Evolutionary conservation across 176 grass and related monocot genomes (phyloP).

Genomic region (Oryza glumipatula): DNA sequence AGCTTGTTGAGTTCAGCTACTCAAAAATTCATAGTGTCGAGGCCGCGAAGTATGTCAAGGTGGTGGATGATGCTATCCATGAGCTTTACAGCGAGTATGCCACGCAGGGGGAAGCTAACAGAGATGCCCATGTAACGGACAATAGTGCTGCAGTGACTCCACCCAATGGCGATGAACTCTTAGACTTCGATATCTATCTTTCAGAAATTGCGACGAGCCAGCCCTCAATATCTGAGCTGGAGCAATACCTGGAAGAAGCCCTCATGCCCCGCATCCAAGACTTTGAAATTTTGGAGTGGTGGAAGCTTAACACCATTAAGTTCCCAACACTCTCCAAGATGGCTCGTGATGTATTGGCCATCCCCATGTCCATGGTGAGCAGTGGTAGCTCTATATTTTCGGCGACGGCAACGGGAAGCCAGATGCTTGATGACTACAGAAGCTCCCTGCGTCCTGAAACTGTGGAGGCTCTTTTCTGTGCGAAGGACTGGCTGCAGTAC

Average conservation of each 20-base stretch:
- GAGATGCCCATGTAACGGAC: constrained; percentile 26
- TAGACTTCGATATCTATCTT: constrained; percentile 85
- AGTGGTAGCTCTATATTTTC: constrained; percentile 65
- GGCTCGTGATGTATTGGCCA: constrained; percentile 74
- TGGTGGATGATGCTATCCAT: constrained; percentile 65
- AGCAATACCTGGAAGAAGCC: constrained; percentile 83
- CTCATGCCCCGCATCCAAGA: constrained; percentile 70
- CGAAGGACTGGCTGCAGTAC: constrained; percentile 82
- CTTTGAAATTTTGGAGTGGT: constrained; percentile 84
- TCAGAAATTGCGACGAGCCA: constrained; percentile 71
- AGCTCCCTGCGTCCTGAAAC: constrained; percentile 73
- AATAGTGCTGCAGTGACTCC: constrained; percentile 28
- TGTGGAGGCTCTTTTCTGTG: constrained; percentile 73
- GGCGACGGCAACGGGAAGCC: constrained; percentile 58
- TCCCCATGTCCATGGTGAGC: constrained; percentile 77
- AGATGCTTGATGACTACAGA: constrained; percentile 78
- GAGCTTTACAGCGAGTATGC: constrained; percentile 81
- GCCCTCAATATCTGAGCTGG: constrained; percentile 67
- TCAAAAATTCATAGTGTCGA: constrained; percentile 86
- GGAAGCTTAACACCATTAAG: constrained; percentile 80
- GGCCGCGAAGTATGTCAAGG: constrained; percentile 67
- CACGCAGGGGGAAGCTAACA: constrained; percentile 51
- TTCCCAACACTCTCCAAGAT: constrained; percentile 81
- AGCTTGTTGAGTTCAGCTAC: constrained; percentile 88
- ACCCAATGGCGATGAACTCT: constrained; percentile 50